Evolutionary conservation across 306 rosid genomes (phyloP), one percentile per base, ranked within the genome.

Genomic region (Luffa acutangula): DNA sequence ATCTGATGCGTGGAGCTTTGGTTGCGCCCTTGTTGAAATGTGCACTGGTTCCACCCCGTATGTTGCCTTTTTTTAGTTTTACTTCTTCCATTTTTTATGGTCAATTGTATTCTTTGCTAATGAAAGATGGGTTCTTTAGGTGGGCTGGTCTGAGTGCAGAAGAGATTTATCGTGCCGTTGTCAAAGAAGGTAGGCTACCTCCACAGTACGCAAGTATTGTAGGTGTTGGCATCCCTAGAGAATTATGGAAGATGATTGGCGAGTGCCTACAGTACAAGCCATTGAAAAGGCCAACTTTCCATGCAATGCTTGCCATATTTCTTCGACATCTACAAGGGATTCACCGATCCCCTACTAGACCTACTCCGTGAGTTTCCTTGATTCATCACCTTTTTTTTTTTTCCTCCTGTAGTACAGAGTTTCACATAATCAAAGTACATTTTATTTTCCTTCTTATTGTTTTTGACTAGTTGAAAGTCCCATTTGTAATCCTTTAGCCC

Each of bases 31-130:
- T 91, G 99, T 96, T 62, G 99, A 96, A 90, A 93, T 96, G 99
- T 96, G 99, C 96, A 96, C 99, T 73, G 97, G 99, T 86, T 86
- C 99, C 83, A 88, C 89, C 79, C 99, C 99, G 99, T 96, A 96
- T 46, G 99, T 96, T 83, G 85, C 51, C 83, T 42, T 34, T 54
- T 42, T 34, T 54, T 80, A 42, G 77, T 63, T 84, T 78, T 57
- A 41, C 64, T 78, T 59, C 43, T 78, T 75, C 79, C 45, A 51
- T 31, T 51, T 51, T 45, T 72, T 48, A 33, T 74, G 33, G 62
- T 7, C 45, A 51, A 4, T 33, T 48, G 31, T 51, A 72, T 83
- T 74, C 83, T 84, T 84, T 49, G 62, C 78, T 74, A 14, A 74
- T 74, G 4, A 31, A 74, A 74, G 78, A 74, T 33, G 41, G 42